Percentiles rank a stretch among this genome's conserved stretches.
phyloP scores from a whole-genome alignment of 75 land plant genomes.

The Ceratopteris richardii region DNA sequence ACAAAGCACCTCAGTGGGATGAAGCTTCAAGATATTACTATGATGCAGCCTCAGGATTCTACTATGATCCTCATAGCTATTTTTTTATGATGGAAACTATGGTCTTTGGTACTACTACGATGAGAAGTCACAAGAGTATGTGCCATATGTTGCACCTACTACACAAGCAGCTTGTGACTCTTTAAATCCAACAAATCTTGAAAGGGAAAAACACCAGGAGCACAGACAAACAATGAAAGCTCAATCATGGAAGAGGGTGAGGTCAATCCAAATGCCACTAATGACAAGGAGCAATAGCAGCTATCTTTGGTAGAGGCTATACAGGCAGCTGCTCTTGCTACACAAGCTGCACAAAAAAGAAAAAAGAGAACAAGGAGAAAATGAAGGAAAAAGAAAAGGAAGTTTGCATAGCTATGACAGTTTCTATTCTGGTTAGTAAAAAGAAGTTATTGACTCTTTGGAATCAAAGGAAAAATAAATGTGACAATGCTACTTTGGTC shows the following conservation, averaged over 20 bases:
- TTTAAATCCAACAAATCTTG: slow-evolving; percentile 18
- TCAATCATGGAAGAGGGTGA: neutral
- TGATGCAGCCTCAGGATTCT: no score
- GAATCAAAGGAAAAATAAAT: slow-evolving; percentile 90
- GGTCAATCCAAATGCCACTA: neutral
- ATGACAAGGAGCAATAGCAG: slow-evolving; percentile 39
- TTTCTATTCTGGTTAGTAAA: slow-evolving; percentile 60
- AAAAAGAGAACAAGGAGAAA: slow-evolving; percentile 87
- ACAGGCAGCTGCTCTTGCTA: slow-evolving; percentile 86
- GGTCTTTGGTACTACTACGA: slow-evolving; percentile 89
- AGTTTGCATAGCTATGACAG: slow-evolving; percentile 67
- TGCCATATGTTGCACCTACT: slow-evolving; percentile 55
- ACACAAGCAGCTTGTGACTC: slow-evolving; percentile 18
- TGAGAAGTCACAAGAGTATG: slow-evolving; percentile 76
- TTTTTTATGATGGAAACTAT: slow-evolving; percentile 95
- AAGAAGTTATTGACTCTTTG: slow-evolving; percentile 79
- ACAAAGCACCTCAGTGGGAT: slow-evolving; percentile 63
- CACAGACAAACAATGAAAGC: slow-evolving; percentile 33
- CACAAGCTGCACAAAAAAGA: slow-evolving; percentile 80
- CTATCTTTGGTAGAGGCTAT: slow-evolving; percentile 85
- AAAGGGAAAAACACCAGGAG: slow-evolving; percentile 22
- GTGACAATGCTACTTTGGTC: no score
- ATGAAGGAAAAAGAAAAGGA: slow-evolving; percentile 47
- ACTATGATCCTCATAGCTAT: no score
- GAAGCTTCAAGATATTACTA: no score